Evolutionary conservation across 1,284 basidiomycete genomes (phyloP).

Genomic region (Kwoniella shivajii): DNA sequence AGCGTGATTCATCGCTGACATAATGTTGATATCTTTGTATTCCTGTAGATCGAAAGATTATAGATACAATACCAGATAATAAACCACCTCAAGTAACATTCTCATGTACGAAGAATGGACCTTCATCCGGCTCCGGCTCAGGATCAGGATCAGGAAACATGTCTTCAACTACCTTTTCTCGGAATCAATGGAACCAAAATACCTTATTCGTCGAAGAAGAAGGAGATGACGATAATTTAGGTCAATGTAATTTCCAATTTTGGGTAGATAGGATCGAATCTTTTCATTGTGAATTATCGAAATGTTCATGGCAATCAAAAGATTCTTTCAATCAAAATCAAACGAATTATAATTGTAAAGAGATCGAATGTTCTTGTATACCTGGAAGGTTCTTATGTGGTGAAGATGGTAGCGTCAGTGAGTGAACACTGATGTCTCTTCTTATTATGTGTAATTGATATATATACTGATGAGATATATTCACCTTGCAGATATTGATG

Average conservation of each 20-base stretch:
- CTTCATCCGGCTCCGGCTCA: too few relatives aligned
- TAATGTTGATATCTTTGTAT: background rate
- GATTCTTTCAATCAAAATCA: slow-evolving; percentile 62
- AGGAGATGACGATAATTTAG: slow-evolving; percentile 27
- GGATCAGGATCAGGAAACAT: too few relatives aligned
- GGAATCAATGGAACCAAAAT: too few relatives aligned
- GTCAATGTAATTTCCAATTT: slow-evolving; percentile 91
- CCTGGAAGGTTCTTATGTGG: slow-evolving; percentile 93
- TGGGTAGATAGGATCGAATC: slow-evolving; percentile 94
- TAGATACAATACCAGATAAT: slow-evolving; percentile 82
- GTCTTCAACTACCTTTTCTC: too few relatives aligned
- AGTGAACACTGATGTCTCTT: slow-evolving; percentile 44
- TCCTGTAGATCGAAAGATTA: slow-evolving; percentile 74
- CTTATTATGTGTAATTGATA: background rate
- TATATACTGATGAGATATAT: background rate
- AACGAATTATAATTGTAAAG: slow-evolving; percentile 75
- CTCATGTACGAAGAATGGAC: slow-evolving; percentile 64
- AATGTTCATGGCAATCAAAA: slow-evolving; percentile 51
- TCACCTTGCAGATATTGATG: slow-evolving; percentile 73
- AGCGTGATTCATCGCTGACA: background rate
- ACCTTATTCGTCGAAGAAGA: slow-evolving; percentile 14
- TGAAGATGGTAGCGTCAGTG: slow-evolving; percentile 90
- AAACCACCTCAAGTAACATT: slow-evolving; percentile 91
- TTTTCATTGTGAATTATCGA: slow-evolving; percentile 86
- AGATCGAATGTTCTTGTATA: slow-evolving; percentile 86